Conservation (phyloP, 2,329 filamentous ascomycete genomes). For the Westerdykella aurantiaca region DNA sequence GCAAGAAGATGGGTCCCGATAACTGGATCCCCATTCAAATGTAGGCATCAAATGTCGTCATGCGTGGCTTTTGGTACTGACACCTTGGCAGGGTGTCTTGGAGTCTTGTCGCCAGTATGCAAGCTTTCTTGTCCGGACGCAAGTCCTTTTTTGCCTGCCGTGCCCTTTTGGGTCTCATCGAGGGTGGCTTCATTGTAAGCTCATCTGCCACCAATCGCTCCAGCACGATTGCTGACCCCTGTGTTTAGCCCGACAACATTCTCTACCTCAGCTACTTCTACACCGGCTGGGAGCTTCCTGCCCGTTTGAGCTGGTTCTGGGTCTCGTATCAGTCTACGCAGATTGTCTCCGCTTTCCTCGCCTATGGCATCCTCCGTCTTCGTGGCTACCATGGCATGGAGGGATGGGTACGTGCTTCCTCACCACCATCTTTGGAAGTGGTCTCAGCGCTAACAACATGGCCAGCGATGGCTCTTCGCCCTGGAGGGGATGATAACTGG, state of each 20-base stretch:
- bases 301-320: slow-evolving; percentile 66
- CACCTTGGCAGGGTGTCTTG: slow-evolving; percentile 34
- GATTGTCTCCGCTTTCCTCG: slow-evolving; percentile 53
- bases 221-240: not conserved
- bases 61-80: not conserved
- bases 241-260: slow-evolving; percentile 57
- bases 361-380: slow-evolving; percentile 48
- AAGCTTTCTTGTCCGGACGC: slow-evolving; percentile 59
- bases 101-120: slow-evolving; percentile 54
- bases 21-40: slow-evolving; percentile 42
- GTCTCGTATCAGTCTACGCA: slow-evolving; percentile 55
- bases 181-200: slow-evolving; percentile 48
- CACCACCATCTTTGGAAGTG: not conserved
- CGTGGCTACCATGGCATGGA: slow-evolving; percentile 47
- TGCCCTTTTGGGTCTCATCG: slow-evolving; percentile 42
- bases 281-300: slow-evolving; percentile 62
- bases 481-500: slow-evolving; percentile 37
- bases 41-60: slow-evolving; percentile 8
- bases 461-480: slow-evolving; percentile 48
- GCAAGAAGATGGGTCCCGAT: slow-evolving; percentile 43
- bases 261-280: slow-evolving; percentile 72
- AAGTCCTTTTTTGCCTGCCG: slow-evolving; percentile 41
- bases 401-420: slow-evolving; percentile 40
- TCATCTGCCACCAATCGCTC: not conserved
- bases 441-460: not conserved